A percentile compares a stretch with the other conserved stretches of the same genome.
phyloP scores from a whole-genome alignment of 768 basidiomycete species.

The Tubosaeta brunneosetosa region DNA sequence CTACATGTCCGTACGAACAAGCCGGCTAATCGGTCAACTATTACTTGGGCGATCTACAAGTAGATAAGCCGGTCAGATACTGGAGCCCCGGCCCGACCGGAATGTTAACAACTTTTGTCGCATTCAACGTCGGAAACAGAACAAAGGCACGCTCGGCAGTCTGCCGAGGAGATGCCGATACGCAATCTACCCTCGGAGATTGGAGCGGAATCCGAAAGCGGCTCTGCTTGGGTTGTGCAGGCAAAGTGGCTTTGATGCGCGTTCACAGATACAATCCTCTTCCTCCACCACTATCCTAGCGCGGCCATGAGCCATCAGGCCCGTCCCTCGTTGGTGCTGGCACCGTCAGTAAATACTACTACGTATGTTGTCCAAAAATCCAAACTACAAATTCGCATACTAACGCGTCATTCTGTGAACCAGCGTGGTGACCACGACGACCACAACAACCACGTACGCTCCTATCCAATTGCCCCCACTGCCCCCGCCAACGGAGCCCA shows the following conservation, averaged over 20 bases:
- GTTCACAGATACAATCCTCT: slow-evolving; percentile 21
- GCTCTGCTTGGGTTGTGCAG: slow-evolving; percentile 28
- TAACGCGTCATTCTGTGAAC: slow-evolving; percentile 22
- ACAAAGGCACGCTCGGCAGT: slow-evolving; percentile 15
- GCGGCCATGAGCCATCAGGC: slow-evolving; percentile 56
- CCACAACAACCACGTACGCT: slow-evolving; percentile 84
- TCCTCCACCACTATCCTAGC: slow-evolving; percentile 24
- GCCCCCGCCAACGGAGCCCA: slow-evolving; percentile 65
- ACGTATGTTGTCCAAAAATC: slow-evolving; percentile 47
- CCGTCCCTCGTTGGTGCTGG: slow-evolving; percentile 66
- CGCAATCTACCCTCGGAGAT: slow-evolving; percentile 11
- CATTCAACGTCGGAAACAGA: slow-evolving; percentile 5
- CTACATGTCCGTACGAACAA: too few relatives aligned
- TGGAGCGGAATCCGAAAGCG: slow-evolving; percentile 24
- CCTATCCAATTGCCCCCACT: slow-evolving; percentile 79
- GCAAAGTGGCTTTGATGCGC: slow-evolving; percentile 33
- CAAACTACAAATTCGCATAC: slow-evolving; percentile 1
- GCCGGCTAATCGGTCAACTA: too few relatives aligned
- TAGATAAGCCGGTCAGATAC: too few relatives aligned
- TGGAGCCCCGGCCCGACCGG: too few relatives aligned
- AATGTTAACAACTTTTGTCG: too few relatives aligned
- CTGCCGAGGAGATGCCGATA: slow-evolving; percentile 21
- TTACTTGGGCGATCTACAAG: too few relatives aligned
- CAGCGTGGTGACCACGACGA: slow-evolving; percentile 89
- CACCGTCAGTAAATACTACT: slow-evolving; percentile 81